Conservation (phyloP, 345 rosid species). For the Reutealis trisperma region DNA sequence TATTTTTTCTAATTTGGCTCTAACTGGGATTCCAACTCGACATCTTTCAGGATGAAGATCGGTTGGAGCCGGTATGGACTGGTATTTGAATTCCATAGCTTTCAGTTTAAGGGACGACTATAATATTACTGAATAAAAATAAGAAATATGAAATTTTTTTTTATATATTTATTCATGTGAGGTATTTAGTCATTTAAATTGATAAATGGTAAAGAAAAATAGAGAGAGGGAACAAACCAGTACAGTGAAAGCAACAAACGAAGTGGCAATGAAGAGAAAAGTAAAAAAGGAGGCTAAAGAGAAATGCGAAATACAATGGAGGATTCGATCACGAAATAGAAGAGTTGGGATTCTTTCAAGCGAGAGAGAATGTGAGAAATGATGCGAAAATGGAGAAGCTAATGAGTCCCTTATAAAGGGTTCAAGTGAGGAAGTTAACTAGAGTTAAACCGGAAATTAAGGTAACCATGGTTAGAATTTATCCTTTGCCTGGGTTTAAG, state of each 20-base stretch:
- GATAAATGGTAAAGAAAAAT: background rate
- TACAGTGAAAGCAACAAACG: background rate
- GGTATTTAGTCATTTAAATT: too few relatives aligned
- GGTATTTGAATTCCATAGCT: too few relatives aligned
- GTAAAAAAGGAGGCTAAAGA: background rate
- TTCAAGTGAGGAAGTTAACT: conserved; percentile 13
- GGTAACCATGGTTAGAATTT: conserved; percentile 40
- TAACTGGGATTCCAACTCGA: too few relatives aligned
- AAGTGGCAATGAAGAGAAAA: background rate
- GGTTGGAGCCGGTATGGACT: too few relatives aligned
- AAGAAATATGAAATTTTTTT: too few relatives aligned
- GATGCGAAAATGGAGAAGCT: background rate
- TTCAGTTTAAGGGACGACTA: too few relatives aligned
- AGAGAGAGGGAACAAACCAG: conserved; percentile 12
- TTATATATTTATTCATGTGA: too few relatives aligned
- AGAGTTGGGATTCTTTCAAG: background rate
- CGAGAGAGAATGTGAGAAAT: background rate
- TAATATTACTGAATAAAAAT: too few relatives aligned
- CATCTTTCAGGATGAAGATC: too few relatives aligned
- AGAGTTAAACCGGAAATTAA: background rate
- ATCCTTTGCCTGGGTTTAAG: conserved; percentile 19
- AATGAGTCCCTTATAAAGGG: conserved; percentile 16
- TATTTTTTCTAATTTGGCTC: too few relatives aligned
- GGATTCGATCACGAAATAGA: conserved; percentile 9
- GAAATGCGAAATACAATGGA: background rate